Evolutionary conservation across 2,329 filamentous ascomycete genomes (phyloP).

Genomic region (Chalara sp.): DNA sequence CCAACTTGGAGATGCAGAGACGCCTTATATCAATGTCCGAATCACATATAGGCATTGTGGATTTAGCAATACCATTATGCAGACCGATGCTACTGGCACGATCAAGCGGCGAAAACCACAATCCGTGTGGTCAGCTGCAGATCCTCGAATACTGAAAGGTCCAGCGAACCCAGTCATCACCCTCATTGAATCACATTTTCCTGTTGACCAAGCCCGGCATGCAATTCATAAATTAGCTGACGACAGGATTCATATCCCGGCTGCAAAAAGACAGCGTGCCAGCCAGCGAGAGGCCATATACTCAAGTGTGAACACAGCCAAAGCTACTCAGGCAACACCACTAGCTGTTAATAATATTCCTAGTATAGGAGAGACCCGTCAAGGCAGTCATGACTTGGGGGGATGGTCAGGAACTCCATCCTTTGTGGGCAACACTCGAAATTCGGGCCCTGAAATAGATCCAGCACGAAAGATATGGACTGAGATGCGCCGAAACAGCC

Average conservation of each 20-base stretch:
- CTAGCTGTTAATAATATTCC: not conserved
- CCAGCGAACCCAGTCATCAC: slow-evolving; percentile 15
- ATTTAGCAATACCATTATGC: slow-evolving; percentile 45
- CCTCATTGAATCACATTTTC: slow-evolving; percentile 20
- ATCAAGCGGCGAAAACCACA: slow-evolving; percentile 41
- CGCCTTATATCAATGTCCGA: slow-evolving; percentile 44
- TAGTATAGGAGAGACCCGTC: not conserved
- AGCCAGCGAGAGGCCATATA: not conserved
- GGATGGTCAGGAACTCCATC: not conserved
- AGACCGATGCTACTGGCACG: slow-evolving; percentile 45
- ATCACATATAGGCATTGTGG: slow-evolving; percentile 51
- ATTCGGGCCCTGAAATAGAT: slow-evolving; percentile 15
- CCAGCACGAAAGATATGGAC: slow-evolving; percentile 27
- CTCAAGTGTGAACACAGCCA: not conserved
- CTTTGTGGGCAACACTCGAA: not conserved
- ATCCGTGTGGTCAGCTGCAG: slow-evolving; percentile 46
- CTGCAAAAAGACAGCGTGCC: slow-evolving; percentile 1
- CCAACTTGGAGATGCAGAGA: slow-evolving; percentile 42
- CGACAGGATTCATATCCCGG: slow-evolving; percentile 11
- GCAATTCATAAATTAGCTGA: slow-evolving; percentile 13
- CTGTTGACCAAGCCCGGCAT: slow-evolving; percentile 14
- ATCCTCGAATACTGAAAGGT: slow-evolving; percentile 28
- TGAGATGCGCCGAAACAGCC: slow-evolving; percentile 23
- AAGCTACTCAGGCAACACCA: not conserved
- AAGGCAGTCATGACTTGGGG: too few species aligned